phyloP scores from a whole-genome alignment of 441 rosid species.

The Theobroma grandiflorum region DNA sequence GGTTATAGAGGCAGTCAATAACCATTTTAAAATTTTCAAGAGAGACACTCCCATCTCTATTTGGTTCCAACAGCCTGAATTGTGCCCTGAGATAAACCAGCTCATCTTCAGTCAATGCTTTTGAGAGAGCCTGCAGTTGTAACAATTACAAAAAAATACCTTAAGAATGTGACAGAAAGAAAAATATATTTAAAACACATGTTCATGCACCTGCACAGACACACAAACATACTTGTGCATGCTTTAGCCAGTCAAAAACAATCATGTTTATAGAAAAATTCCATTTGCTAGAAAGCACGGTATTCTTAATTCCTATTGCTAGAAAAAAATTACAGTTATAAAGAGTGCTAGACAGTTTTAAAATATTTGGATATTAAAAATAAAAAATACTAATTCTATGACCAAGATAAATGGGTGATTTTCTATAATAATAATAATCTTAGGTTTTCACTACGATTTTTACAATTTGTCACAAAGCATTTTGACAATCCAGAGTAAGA shows the following conservation, averaged over 20 bases:
- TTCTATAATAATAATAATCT: not conserved
- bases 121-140: slow-evolving; percentile 73
- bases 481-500: not conserved
- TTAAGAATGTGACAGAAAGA: not conserved
- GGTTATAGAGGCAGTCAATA: slow-evolving; percentile 27
- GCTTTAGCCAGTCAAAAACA: slow-evolving; percentile 11
- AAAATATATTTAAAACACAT: not conserved
- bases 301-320: not conserved
- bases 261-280: not conserved
- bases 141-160: slow-evolving; percentile 16
- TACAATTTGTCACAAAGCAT: slow-evolving; percentile 1
- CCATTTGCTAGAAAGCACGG: not conserved
- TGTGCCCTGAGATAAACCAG: slow-evolving; percentile 85
- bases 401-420: not conserved
- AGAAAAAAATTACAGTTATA: not conserved
- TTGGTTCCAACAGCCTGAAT: slow-evolving; percentile 77
- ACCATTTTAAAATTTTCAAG: slow-evolving; percentile 87
- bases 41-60: slow-evolving; percentile 75
- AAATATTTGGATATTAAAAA: not conserved
- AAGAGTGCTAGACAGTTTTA: not conserved
- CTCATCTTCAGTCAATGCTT: slow-evolving; percentile 84
- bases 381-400: not conserved
- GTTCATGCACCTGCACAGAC: not conserved
- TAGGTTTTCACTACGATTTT: not conserved
- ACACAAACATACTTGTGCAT: not conserved